A percentile compares a stretch with the other conserved stretches of the same genome.
These are phyloP conservation scores for Dactylellina sp. DNA, from an alignment of 2,329 filamentous ascomycete genomes.

Conservation along the genomic window DNA sequence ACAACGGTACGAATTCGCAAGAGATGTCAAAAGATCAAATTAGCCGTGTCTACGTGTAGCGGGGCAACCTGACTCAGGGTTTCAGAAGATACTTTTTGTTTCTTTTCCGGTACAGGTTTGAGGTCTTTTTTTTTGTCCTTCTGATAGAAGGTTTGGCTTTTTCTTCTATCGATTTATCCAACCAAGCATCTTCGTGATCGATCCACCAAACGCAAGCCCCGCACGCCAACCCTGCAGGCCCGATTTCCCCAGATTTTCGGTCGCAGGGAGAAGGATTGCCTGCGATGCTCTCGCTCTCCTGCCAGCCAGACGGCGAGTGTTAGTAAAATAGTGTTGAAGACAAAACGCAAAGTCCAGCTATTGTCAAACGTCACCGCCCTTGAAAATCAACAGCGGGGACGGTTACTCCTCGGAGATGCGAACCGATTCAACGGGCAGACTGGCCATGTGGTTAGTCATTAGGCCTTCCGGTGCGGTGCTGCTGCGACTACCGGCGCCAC, in stretches of 20 bases:
- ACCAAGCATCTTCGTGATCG: conserved; percentile 9
- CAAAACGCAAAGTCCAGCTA: not conserved
- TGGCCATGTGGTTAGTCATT: conserved; percentile 37
- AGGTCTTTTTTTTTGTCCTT: conserved; percentile 11
- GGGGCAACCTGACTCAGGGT: conserved; percentile 2
- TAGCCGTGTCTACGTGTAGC: conserved; percentile 17
- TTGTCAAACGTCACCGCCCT: not conserved
- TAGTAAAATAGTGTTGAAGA: no score
- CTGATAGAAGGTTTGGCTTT: not conserved
- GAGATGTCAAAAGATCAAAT: not conserved
- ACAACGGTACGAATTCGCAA: not conserved
- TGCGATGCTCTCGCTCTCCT: conserved; percentile 2
- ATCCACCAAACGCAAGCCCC: conserved; percentile 29
- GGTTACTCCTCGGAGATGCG: conserved; percentile 38
- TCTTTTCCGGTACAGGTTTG: not conserved
- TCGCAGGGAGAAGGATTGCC: not conserved
- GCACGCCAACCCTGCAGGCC: conserved; percentile 52
- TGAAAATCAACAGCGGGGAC: not conserved
- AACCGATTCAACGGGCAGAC: not conserved
- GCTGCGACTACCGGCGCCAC: not conserved
- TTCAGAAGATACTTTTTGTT: conserved; percentile 16
- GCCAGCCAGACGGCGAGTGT: not conserved
- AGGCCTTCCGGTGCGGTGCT: conserved; percentile 4
- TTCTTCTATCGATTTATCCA: conserved; percentile 4
- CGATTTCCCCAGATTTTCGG: conserved; percentile 52